Evolutionary conservation across 306 rosid species (phyloP).

Genomic region (Cotoneaster glaucophyllus): DNA sequence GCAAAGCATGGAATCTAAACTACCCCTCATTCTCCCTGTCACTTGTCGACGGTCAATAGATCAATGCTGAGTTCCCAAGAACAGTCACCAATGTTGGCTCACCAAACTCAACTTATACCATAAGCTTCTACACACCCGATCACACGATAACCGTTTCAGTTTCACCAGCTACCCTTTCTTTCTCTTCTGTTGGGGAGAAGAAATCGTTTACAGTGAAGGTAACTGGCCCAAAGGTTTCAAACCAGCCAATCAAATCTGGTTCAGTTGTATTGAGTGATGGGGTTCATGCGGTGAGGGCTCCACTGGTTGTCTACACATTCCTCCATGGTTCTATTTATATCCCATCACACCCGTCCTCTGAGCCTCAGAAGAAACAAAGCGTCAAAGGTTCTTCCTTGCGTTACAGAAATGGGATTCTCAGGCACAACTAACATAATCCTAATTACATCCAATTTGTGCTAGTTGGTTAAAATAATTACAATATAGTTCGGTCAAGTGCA

Average conservation of each 20-base stretch:
- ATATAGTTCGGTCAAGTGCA: neutral
- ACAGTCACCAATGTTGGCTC: slow-evolving; percentile 28
- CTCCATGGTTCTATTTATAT: neutral
- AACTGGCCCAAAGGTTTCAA: neutral
- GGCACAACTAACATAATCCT: neutral
- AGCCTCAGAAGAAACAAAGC: neutral
- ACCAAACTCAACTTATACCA: slow-evolving; percentile 14
- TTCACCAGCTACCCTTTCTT: slow-evolving; percentile 10
- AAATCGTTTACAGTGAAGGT: slow-evolving; percentile 14
- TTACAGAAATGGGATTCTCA: neutral
- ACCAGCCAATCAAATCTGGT: slow-evolving; percentile 24
- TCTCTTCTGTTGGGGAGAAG: slow-evolving; percentile 13
- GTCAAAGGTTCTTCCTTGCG: neutral
- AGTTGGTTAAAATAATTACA: neutral
- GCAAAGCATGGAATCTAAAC: slow-evolving; percentile 23
- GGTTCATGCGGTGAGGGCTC: slow-evolving; percentile 13
- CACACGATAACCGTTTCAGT: neutral
- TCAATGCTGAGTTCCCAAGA: slow-evolving; percentile 20
- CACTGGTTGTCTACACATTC: slow-evolving; percentile 17
- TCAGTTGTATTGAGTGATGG: slow-evolving; percentile 21
- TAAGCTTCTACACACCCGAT: neutral
- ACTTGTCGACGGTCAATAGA: slow-evolving; percentile 6
- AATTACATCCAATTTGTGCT: neutral
- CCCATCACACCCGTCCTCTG: neutral
- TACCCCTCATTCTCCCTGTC: slow-evolving; percentile 32